Conservation (phyloP, 2,329 filamentous ascomycete species). For the Cordyceps militaris region DNA sequence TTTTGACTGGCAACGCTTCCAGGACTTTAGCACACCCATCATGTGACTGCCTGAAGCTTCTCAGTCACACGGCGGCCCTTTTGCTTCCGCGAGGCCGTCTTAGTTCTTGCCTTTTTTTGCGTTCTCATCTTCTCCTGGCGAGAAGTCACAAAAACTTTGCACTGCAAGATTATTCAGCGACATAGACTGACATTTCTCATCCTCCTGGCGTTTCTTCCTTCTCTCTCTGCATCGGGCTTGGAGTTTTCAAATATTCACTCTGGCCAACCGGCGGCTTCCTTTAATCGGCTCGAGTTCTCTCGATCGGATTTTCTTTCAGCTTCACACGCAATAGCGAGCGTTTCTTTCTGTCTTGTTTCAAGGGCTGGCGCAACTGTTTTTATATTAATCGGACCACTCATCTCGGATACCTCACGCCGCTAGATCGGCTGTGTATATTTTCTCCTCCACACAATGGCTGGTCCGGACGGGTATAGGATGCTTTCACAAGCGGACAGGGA, state of each 20-base stretch:
- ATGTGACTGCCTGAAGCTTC: slow-evolving; percentile 64
- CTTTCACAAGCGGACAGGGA: slow-evolving; percentile 46
- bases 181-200: slow-evolving; percentile 29
- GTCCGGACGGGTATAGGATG: slow-evolving; percentile 43
- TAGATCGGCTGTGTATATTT: slow-evolving; percentile 41
- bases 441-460: slow-evolving; percentile 45
- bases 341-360: slow-evolving; percentile 16
- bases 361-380: slow-evolving; percentile 20
- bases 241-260: slow-evolving; percentile 35
- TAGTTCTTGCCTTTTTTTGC: slow-evolving; percentile 26
- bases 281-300: slow-evolving; percentile 19
- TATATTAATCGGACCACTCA: slow-evolving; percentile 26
- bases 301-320: slow-evolving; percentile 30
- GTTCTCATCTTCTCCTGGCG: slow-evolving; percentile 21
- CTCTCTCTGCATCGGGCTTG: slow-evolving; percentile 33
- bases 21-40: slow-evolving; percentile 69
- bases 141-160: slow-evolving; percentile 18
- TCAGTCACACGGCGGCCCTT: slow-evolving; percentile 30
- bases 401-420: slow-evolving; percentile 34
- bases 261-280: slow-evolving; percentile 16
- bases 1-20: slow-evolving; percentile 82
- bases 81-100: slow-evolving; percentile 42
- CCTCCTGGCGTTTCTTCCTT: slow-evolving; percentile 31
- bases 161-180: slow-evolving; percentile 25
- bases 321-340: slow-evolving; percentile 35